Percentiles rank a stretch among this genome's conserved stretches.
Evolutionary conservation across 768 basidiomycete genomes (phyloP).

Genomic region (Mycena capillaripes): DNA sequence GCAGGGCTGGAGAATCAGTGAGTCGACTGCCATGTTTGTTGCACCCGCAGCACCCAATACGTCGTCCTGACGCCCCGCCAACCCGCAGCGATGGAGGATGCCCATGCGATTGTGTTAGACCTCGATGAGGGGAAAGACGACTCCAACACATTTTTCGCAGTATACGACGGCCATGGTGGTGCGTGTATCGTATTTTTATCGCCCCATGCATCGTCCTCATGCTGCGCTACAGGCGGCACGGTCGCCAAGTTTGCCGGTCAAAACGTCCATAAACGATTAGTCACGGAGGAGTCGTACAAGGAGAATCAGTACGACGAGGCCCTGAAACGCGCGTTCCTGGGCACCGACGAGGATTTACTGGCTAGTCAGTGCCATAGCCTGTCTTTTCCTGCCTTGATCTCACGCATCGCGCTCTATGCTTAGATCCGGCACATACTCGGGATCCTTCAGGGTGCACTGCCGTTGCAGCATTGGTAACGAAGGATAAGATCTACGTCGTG

Average conservation of each 20-base stretch:
- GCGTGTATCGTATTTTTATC: slow-evolving; percentile 42
- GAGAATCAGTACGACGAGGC: slow-evolving; percentile 79
- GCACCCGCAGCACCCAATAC: slow-evolving; percentile 14
- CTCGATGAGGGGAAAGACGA: slow-evolving; percentile 67
- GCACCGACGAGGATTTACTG: slow-evolving; percentile 94
- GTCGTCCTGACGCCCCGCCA: slow-evolving; percentile 36
- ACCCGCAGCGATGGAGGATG: slow-evolving; percentile 93
- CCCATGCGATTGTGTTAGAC: slow-evolving; percentile 83
- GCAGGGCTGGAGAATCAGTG: slow-evolving; percentile 99
- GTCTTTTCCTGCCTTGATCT: slow-evolving; percentile 12
- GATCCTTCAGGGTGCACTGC: slow-evolving; percentile 99
- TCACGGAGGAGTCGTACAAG: slow-evolving; percentile 80
- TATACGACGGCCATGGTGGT: slow-evolving; percentile 99
- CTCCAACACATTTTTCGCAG: slow-evolving; percentile 90
- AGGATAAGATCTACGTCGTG: slow-evolving; percentile 88
- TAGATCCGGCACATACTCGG: slow-evolving; percentile 88
- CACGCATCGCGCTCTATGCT: slow-evolving; percentile 34
- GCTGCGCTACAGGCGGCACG: slow-evolving; percentile 68
- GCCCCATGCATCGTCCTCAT: slow-evolving; percentile 27
- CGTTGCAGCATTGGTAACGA: slow-evolving; percentile 87
- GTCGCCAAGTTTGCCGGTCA: slow-evolving; percentile 92
- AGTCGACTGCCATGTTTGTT: slow-evolving; percentile 53
- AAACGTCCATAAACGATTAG: slow-evolving; percentile 84
- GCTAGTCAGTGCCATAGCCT: slow-evolving; percentile 66
- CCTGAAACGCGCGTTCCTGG: slow-evolving; percentile 90